These are phyloP conservation scores for Coccomyxa sp. DNA, from an alignment of 139 green algal species.

Conservation along the genomic window DNA sequence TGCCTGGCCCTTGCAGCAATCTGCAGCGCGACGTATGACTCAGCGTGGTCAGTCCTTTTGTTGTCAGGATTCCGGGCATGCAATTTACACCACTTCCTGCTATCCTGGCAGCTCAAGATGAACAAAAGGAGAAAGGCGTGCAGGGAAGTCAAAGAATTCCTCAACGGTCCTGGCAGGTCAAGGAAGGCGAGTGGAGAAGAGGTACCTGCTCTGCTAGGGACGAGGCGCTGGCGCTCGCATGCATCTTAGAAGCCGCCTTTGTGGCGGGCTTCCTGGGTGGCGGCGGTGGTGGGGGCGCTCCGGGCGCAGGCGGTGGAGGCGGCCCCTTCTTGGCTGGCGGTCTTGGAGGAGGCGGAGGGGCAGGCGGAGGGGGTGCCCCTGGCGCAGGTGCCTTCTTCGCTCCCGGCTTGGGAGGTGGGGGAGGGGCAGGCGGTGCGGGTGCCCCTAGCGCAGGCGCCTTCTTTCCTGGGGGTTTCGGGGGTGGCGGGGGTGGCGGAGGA, in stretches of 20 bases:
- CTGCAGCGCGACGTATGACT: too few species aligned
- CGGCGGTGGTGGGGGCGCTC: background rate
- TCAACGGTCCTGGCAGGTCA: too few species aligned
- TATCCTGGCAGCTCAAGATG: too few species aligned
- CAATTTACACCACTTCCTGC: too few species aligned
- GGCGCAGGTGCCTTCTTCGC: background rate
- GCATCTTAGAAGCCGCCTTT: background rate
- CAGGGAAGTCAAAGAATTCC: too few species aligned
- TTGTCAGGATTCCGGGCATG: too few species aligned
- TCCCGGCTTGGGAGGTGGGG: background rate
- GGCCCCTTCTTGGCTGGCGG: background rate
- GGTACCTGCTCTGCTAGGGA: too few species aligned
- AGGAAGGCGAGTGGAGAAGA: too few species aligned
- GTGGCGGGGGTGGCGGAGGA: background rate
- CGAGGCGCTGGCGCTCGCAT: too few species aligned
- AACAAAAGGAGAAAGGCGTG: too few species aligned
- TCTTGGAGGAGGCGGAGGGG: background rate
- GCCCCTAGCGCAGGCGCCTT: background rate
- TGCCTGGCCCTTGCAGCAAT: background rate
- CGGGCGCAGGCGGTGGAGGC: background rate
- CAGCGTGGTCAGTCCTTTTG: too few species aligned
- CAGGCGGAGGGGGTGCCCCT: background rate
- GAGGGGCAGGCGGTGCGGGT: background rate
- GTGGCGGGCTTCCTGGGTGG: background rate
- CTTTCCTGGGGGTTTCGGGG: background rate